Evolutionary conservation across 805 yeast genomes (phyloP).

Genomic region (Komagataella pseudopastoris): DNA sequence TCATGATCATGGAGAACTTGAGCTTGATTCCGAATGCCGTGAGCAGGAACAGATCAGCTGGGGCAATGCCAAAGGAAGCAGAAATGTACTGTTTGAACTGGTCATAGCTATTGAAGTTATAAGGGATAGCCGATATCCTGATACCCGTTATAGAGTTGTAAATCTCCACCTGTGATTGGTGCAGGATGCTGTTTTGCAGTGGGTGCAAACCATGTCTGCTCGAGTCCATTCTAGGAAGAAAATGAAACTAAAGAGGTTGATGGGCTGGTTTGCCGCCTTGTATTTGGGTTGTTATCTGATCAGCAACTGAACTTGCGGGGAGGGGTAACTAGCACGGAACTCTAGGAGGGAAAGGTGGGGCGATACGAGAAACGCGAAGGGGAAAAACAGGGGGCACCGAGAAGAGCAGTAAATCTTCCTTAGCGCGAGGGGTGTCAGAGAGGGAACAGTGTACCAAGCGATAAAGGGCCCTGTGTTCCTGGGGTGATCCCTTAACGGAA

Average conservation of each 20-base stretch:
- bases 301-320: neutral
- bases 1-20: slow-evolving; percentile 32
- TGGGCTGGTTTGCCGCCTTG: neutral
- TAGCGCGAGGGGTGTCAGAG: neutral
- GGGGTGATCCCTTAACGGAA: neutral
- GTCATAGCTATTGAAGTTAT: slow-evolving; percentile 25
- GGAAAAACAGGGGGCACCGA: neutral
- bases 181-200: neutral
- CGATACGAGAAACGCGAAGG: neutral
- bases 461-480: no score
- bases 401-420: neutral
- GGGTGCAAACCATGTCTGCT: neutral
- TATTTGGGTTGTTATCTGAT: neutral
- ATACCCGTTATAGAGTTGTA: slow-evolving; percentile 33
- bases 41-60: slow-evolving; percentile 31
- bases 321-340: neutral
- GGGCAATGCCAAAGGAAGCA: slow-evolving; percentile 25
- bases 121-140: slow-evolving; percentile 19
- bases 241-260: neutral
- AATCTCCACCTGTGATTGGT: slow-evolving; percentile 8
- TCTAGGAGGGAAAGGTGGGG: neutral
- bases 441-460: no score
- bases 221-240: neutral
- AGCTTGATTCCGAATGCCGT: slow-evolving; percentile 56
- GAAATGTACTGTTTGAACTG: slow-evolving; percentile 27